These are phyloP conservation scores for Haplosporangium sp. DNA, from an alignment of 371 early-diverging fungal species.

Conservation along the genomic window DNA sequence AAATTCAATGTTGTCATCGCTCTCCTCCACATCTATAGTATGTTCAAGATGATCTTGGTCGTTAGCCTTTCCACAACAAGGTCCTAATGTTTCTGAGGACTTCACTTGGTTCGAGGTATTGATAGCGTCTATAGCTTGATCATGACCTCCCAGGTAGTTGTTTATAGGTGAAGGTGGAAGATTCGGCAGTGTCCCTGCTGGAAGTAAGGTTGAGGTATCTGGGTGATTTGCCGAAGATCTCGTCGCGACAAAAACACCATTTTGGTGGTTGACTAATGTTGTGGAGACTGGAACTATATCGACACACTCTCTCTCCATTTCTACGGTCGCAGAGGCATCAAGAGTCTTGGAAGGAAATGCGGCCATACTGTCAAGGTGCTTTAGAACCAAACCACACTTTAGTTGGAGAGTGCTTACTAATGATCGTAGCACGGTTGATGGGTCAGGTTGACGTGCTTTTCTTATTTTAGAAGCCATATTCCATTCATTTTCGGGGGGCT, in stretches of 20 bases:
- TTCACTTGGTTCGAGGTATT: neutral
- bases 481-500: slow-evolving; percentile 19
- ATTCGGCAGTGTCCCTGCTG: neutral
- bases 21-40: too few species aligned
- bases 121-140: neutral
- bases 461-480: neutral
- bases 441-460: slow-evolving; percentile 20
- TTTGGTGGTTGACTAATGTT: neutral
- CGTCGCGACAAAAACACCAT: neutral
- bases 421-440: slow-evolving; percentile 16
- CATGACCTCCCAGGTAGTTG: neutral
- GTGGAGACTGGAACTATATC: neutral
- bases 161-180: neutral
- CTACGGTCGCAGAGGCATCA: neutral
- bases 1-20: neutral
- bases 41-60: neutral
- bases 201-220: neutral
- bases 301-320: neutral
- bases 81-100: neutral
- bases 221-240: neutral
- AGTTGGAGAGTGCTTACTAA: slow-evolving; percentile 16
- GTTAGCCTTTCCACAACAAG: neutral
- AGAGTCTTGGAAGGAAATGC: neutral
- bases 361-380: slow-evolving; percentile 16
- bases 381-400: slow-evolving; percentile 19